Percentiles rank a stretch among this genome's conserved stretches.
Conservation (phyloP, 1,284 basidiomycete species). For the Somion occarium region DNA sequence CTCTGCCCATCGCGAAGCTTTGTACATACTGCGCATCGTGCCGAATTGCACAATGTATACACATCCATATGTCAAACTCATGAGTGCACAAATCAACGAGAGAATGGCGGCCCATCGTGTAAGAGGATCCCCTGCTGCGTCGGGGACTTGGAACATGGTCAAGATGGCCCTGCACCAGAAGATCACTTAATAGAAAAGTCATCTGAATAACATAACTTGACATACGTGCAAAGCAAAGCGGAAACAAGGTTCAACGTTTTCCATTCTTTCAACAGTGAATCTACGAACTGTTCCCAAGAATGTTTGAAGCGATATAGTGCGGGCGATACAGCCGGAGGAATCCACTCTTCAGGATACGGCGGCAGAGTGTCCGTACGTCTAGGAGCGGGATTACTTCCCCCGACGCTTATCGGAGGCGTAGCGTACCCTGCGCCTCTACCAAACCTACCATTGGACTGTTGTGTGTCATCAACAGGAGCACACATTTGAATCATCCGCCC, state of each 20-base stretch:
- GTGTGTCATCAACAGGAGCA: conserved; percentile 10
- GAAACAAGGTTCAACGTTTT: conserved; percentile 76
- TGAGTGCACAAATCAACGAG: conserved; percentile 63
- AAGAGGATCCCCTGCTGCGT: conserved; percentile 56
- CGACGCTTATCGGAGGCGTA: neutral
- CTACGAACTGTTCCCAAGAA: conserved; percentile 70
- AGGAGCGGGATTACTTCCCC: conserved; percentile 9
- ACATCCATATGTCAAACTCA: conserved; percentile 73
- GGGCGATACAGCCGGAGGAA: conserved; percentile 49
- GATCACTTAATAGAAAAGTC: neutral
- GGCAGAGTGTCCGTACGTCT: conserved; percentile 22
- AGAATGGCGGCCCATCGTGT: conserved; percentile 63
- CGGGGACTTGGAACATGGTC: conserved; percentile 65
- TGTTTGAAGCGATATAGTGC: conserved; percentile 61
- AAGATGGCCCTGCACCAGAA: conserved; percentile 67
- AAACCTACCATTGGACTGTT: neutral
- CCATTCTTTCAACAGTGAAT: conserved; percentile 67
- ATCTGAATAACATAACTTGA: conserved; percentile 11
- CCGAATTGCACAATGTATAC: conserved; percentile 73
- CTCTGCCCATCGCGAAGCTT: conserved; percentile 73
- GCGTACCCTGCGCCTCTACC: too few species aligned
- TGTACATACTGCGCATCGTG: conserved; percentile 75
- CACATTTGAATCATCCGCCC: conserved; percentile 58
- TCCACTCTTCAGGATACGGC: conserved; percentile 65
- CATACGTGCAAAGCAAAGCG: conserved; percentile 64